Evolutionary conservation across 1,284 basidiomycete genomes (phyloP).

Genomic region (Ceratobasidium sp.): DNA sequence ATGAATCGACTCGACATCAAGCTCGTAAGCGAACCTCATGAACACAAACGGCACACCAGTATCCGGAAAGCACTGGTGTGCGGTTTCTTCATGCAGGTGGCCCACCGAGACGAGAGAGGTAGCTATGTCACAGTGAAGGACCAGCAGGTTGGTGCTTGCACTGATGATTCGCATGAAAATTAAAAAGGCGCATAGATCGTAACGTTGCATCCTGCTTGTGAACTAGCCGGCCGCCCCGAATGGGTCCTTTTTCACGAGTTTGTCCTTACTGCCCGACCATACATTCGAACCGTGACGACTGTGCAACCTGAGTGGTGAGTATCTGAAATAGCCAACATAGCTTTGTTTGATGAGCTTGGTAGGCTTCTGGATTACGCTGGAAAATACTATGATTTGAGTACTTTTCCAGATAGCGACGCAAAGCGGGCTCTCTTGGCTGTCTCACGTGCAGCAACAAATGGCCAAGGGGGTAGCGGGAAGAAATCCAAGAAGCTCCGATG

Average conservation of each 20-base stretch:
- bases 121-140: constrained; percentile 92
- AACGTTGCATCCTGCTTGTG: constrained; percentile 92
- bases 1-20: constrained; percentile 95
- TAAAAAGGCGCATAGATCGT: constrained; percentile 65
- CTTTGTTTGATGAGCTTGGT: no score
- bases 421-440: constrained; percentile 77
- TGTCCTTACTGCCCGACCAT: constrained; percentile 88
- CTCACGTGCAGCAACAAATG: no score
- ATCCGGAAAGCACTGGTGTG: constrained; percentile 87
- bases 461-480: constrained; percentile 48
- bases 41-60: constrained; percentile 79
- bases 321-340: no score
- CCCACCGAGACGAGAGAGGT: constrained; percentile 90
- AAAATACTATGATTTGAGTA: constrained; percentile 75
- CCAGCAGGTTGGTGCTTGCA: constrained; percentile 65
- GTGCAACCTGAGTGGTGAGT: constrained; percentile 87
- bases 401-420: constrained; percentile 75
- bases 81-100: constrained; percentile 99
- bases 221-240: constrained; percentile 91
- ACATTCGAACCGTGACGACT: constrained; percentile 92
- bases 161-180: background rate
- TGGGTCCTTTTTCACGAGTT: constrained; percentile 99
- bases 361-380: constrained; percentile 87
- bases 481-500: constrained; percentile 95
- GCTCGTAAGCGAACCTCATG: constrained; percentile 78